A percentile compares a stretch with the other conserved stretches of the same genome.
Conservation (phyloP, 495 filamentous ascomycete species). For the Lepraria neglecta region DNA sequence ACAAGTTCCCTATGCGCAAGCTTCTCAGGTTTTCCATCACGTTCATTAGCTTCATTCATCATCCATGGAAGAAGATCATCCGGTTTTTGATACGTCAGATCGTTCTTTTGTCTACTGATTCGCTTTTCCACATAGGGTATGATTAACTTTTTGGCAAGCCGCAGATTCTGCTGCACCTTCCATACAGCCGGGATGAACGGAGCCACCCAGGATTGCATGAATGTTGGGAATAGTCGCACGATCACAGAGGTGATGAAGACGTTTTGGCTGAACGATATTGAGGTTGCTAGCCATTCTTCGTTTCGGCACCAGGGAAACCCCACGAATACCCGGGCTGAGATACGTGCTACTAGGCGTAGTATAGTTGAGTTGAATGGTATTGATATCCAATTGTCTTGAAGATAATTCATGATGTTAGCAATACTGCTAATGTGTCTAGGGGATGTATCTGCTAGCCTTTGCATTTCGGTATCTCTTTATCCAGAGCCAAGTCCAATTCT, state of each 20-base stretch:
- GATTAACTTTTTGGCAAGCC: neutral
- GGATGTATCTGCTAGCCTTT: neutral
- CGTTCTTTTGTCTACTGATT: neutral
- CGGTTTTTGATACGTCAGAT: neutral
- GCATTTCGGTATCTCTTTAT: neutral
- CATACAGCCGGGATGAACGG: neutral
- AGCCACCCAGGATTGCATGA: slow-evolving; percentile 37
- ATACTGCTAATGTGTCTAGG: neutral
- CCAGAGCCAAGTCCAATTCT: neutral
- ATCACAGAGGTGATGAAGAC: slow-evolving; percentile 31
- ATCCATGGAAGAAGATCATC: neutral
- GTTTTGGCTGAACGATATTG: slow-evolving; percentile 38
- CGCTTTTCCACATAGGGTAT: neutral
- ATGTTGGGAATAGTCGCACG: slow-evolving; percentile 35
- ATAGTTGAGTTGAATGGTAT: neutral
- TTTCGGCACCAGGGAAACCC: slow-evolving; percentile 41
- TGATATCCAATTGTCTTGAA: neutral
- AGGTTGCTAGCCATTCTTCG: slow-evolving; percentile 36
- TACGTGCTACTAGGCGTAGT: neutral
- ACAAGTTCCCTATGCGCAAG: neutral
- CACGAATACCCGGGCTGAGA: slow-evolving; percentile 43
- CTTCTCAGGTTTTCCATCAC: neutral
- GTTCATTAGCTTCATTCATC: neutral
- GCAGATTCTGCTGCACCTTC: neutral
- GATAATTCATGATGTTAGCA: neutral